phyloP scores from a whole-genome alignment of 164 flowering plant genomes.

The Echeveria elegans region DNA sequence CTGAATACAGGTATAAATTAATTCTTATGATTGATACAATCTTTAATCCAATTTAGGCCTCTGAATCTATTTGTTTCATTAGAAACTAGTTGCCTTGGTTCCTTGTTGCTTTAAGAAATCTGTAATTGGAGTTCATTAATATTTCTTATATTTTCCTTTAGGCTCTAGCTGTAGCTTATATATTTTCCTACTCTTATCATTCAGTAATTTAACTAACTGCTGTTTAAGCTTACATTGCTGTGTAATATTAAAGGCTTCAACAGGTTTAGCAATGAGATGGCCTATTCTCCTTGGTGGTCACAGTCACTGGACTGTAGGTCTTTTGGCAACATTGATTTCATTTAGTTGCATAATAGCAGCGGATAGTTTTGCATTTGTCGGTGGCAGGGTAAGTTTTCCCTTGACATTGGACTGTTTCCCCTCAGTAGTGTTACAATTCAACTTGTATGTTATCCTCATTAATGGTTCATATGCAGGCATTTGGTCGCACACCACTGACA shows the following conservation, averaged over 20 bases:
- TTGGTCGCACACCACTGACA: slow-evolving; percentile 91
- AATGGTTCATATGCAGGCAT: slow-evolving; percentile 44
- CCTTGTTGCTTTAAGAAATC: background rate
- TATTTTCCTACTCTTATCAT: slow-evolving; percentile 1
- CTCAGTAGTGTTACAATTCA: background rate
- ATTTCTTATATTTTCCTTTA: background rate
- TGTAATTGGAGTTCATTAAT: background rate
- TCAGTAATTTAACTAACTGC: background rate
- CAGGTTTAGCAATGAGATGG: slow-evolving; percentile 67
- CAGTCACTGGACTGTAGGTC: slow-evolving; percentile 96
- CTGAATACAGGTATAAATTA: slow-evolving; percentile 59
- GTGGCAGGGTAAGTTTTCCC: slow-evolving; percentile 67
- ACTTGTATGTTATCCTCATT: background rate
- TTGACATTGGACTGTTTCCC: background rate
- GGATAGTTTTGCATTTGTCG: slow-evolving; percentile 83
- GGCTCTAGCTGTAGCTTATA: background rate
- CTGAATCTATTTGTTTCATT: too few relatives aligned
- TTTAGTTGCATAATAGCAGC: slow-evolving; percentile 91
- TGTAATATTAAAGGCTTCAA: slow-evolving; percentile 20
- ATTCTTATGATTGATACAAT: background rate
- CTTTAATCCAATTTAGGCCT: background rate
- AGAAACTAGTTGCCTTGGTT: background rate
- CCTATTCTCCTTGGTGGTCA: slow-evolving; percentile 88
- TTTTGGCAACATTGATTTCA: slow-evolving; percentile 83
- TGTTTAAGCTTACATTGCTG: slow-evolving; percentile 2